Conservation (phyloP, 805 yeast genomes). For the Vanderwaltozyma verrucispora region DNA sequence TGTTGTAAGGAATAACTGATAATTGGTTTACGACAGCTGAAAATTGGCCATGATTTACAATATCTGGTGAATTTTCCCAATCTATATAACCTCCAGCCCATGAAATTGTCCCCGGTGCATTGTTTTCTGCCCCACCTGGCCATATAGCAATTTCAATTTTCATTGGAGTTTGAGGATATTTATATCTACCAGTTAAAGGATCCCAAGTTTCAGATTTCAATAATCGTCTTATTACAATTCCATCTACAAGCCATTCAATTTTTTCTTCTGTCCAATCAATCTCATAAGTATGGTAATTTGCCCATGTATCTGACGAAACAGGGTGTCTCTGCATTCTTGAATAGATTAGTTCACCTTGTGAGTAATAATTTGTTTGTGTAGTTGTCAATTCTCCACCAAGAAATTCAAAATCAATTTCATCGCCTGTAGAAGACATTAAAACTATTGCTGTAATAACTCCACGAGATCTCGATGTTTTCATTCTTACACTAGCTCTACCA, state of each 20-base stretch:
- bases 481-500: constrained; percentile 57
- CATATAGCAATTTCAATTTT: constrained; percentile 65
- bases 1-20: constrained; percentile 51
- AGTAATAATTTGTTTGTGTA: constrained; percentile 75
- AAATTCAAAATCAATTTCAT: constrained; percentile 85
- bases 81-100: constrained; percentile 88
- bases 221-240: constrained; percentile 51
- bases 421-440: constrained; percentile 73
- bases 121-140: constrained; percentile 58
- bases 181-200: constrained; percentile 40
- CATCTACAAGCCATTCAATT: constrained; percentile 67
- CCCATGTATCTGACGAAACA: constrained; percentile 41
- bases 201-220: constrained; percentile 53
- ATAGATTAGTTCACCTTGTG: constrained; percentile 62
- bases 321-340: constrained; percentile 34
- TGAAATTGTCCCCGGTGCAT: constrained; percentile 53
- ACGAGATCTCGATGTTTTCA: constrained; percentile 60
- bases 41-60: constrained; percentile 63
- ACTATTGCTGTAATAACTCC: constrained; percentile 87
- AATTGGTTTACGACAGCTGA: constrained; percentile 51
- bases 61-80: constrained; percentile 68
- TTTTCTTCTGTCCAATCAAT: constrained; percentile 74
- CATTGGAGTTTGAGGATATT: constrained; percentile 68
- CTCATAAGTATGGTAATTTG: constrained; percentile 61
- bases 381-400: constrained; percentile 59